Evolutionary conservation across 2,329 filamentous ascomycete species (phyloP), one percentile per base, ranked within the genome.

Genomic region (Aspergillus tubingensis): DNA sequence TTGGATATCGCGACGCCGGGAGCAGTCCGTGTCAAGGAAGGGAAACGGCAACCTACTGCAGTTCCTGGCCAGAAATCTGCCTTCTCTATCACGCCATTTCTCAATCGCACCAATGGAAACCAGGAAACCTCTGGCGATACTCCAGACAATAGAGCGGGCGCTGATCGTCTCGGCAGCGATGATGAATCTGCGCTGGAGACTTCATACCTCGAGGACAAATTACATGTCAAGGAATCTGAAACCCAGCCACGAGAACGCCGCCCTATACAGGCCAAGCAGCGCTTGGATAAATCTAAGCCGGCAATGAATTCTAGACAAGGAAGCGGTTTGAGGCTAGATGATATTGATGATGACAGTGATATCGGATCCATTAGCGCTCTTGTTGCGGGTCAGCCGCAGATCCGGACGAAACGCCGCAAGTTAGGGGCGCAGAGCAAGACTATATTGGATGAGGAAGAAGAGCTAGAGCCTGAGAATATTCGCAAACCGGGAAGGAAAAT

Each of bases 51-150:
- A 27, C 84, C 87, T 19, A 83, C 85, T 39, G 83, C 85, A 1
- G 78, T 86, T 58, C 80, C 90, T 5, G 92, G 91, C 30, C 91
- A 96, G 71, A 97, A 96, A 76, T 97, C 93, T 0, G 88, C 85
- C 2, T 97, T 98, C 76, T 96, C 92, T 3, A 92, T 97, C 65
- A 98, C 94, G 0, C 94, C 94, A 0, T 97, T 96, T 80, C 82
- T 98, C 62, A 96, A 93, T 75, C 87, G 89, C 54, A 88, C 86
- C 25, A 87, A 83, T 62, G 88, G 81, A 64, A 79, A 88, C 13
- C 76, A 79, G 38, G 68, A 70, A 44, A 69, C 71, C 11, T 67
- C 66, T 32, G 63, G 54, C 36, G 71, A 69, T 41, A 72, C 72
- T 25, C 68, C 68, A n/a, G 61, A 64, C 38, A 68, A 73, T 23